Conservation (phyloP, 176 grass and related monocot genomes). For the Poa pratensis region DNA sequence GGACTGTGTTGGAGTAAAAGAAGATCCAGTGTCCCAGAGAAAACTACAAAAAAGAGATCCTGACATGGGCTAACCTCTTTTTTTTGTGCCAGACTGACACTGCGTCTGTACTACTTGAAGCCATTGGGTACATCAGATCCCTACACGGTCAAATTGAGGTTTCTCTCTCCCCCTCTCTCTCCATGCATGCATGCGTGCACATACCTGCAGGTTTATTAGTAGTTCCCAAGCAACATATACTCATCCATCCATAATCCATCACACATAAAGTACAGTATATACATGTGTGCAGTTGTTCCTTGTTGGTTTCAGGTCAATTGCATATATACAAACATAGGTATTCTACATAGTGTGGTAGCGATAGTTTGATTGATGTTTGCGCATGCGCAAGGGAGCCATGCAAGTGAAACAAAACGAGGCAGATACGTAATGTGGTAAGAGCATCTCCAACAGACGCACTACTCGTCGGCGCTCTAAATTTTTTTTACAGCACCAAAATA, state of each 20-base stretch:
- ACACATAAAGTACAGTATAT: constrained; percentile 19
- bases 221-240: neutral
- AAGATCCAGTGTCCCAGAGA: constrained; percentile 45
- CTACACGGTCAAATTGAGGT: constrained; percentile 99
- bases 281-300: no score
- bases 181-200: constrained; percentile 23
- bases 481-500: no score
- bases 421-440: constrained; percentile 15
- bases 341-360: no score
- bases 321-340: no score
- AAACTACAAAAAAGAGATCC: constrained; percentile 54
- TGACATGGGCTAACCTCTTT: constrained; percentile 52
- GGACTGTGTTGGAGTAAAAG: constrained; percentile 9
- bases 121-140: constrained; percentile 99
- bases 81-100: constrained; percentile 96
- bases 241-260: constrained; percentile 20
- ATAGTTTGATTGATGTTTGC: no score
- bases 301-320: no score
- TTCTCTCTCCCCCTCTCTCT: neutral
- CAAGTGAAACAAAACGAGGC: constrained; percentile 62
- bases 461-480: no score
- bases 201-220: neutral
- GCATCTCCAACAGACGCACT: no score
- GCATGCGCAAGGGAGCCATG: neutral
- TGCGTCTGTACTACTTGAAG: constrained; percentile 98